Conservation (phyloP, 2,329 filamentous ascomycete genomes). For the Pseudogymnoascus sp. region DNA sequence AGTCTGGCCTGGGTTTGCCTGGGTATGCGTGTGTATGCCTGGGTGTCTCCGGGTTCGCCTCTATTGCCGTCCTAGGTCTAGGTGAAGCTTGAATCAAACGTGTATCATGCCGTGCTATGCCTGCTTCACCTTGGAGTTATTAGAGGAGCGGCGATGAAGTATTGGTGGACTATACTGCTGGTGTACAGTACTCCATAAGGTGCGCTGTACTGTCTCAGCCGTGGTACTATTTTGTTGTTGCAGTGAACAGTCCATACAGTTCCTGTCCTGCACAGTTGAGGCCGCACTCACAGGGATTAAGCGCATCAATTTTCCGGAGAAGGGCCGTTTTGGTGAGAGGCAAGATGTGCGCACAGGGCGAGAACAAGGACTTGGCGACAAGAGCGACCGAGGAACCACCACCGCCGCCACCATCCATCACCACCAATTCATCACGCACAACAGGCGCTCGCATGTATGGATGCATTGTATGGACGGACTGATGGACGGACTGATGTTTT, state of each 20-base stretch:
- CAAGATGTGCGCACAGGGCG: background rate
- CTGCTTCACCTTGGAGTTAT: background rate
- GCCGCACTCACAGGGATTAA: background rate
- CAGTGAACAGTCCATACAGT: background rate
- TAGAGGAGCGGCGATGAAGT: background rate
- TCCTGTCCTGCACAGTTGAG: background rate
- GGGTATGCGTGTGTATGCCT: background rate
- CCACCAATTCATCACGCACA: background rate
- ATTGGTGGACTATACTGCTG: background rate
- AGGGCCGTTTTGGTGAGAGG: slow-evolving; percentile 2
- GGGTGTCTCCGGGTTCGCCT: background rate
- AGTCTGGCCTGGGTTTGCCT: background rate
- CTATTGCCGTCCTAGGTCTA: background rate
- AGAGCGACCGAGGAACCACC: slow-evolving; percentile 5
- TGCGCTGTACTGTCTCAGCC: background rate
- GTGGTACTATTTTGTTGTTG: background rate
- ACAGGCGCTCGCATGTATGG: slow-evolving; percentile 3
- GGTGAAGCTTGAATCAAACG: slow-evolving; percentile 6
- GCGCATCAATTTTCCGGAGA: slow-evolving; percentile 6
- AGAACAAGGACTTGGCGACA: background rate
- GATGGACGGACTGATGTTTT: background rate
- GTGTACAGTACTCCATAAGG: background rate
- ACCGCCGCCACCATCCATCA: background rate
- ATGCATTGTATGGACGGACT: background rate
- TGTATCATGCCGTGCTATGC: background rate